Base-by-base conservation (phyloP, 2,329 filamentous ascomycete species). In the Trichoderma semiorbis region DNA sequence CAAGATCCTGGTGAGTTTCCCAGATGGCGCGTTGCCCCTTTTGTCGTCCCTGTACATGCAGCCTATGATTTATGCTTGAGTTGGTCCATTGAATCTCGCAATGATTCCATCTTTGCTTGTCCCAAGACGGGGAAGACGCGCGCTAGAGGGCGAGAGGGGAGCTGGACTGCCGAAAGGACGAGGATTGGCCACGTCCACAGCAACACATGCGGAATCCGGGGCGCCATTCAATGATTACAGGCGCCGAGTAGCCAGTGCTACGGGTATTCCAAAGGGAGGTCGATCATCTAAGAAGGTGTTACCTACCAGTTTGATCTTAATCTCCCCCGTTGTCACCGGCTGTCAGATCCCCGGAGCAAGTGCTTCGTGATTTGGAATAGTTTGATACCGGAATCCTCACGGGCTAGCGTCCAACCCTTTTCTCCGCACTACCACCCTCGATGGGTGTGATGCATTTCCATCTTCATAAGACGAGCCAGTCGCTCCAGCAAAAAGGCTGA, bases 291-390 rank as follows among this genome's bases (percentile, higher is more conserved):
- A 24, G 21, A 53, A 53, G 47, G 47, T 12, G 47, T 21, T 12
- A 12, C 47, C 47, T 53, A 14, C 47, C n/a, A 21, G 11, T 24
- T 12, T 24, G 21, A 61, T 36, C 58, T 12, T 24, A 53, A 61
- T 36, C 58, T 61, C 12, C 57, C 16, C 12, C 18, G 39, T 21
- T 7, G 28, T 43, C 28, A 26, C 34, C 43, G 61, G 24, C 39
- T 50, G n/a, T 53, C 30, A 28, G 47, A 21, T n/a, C 32, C 43
- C 30, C 36, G 66, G 66, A 62, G 55, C 55, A 36, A 69, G 57
- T 62, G 57, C 66, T 61, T 69, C 39, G 39, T 69, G 66, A 69
- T 69, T 69, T 69, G 66, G 66, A 69, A 69, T 69, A 53, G 16
- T 36, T n/a, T 26, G 24, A n/a, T 28, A 16, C 36, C 36, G 34